Percentiles rank a stretch among this genome's conserved stretches.
phyloP scores from a whole-genome alignment of 495 filamentous ascomycete species.

The Xylaria palmicola region DNA sequence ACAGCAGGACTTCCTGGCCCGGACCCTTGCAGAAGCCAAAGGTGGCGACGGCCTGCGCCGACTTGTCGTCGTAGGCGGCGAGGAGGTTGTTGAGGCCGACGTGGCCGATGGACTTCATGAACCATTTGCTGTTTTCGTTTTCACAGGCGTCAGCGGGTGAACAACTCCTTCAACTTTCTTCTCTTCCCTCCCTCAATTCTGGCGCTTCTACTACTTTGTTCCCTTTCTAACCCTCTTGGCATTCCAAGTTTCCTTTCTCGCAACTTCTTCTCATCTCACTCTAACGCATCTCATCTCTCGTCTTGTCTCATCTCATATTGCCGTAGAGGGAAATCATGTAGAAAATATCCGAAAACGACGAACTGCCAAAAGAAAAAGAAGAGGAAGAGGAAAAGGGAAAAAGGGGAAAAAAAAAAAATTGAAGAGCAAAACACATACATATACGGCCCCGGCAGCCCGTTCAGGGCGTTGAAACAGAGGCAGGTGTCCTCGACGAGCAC shows the following conservation, averaged over 20 bases:
- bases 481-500: slow-evolving; percentile 96
- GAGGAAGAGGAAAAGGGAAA: neutral
- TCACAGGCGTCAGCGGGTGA: too few species aligned
- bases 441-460: slow-evolving; percentile 92
- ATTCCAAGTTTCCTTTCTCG: too few species aligned
- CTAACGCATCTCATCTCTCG: neutral
- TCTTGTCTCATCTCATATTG: too few species aligned
- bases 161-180: too few species aligned
- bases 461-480: slow-evolving; percentile 85
- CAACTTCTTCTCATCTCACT: neutral
- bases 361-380: neutral
- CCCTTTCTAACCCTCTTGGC: too few species aligned
- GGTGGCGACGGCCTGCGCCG: slow-evolving; percentile 90
- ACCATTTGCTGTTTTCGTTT: slow-evolving; percentile 80
- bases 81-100: slow-evolving; percentile 89
- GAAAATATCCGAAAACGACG: too few species aligned
- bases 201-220: too few species aligned
- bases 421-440: slow-evolving; percentile 61
- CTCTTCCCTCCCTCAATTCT: neutral
- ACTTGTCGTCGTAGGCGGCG: slow-evolving; percentile 82
- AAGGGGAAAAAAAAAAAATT: neutral
- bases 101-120: slow-evolving; percentile 78
- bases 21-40: slow-evolving; percentile 90
- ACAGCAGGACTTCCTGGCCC: slow-evolving; percentile 79
- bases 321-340: too few species aligned